Evolutionary conservation across 129 eudicot genomes (phyloP).

Genomic region (Tagetes erecta): DNA sequence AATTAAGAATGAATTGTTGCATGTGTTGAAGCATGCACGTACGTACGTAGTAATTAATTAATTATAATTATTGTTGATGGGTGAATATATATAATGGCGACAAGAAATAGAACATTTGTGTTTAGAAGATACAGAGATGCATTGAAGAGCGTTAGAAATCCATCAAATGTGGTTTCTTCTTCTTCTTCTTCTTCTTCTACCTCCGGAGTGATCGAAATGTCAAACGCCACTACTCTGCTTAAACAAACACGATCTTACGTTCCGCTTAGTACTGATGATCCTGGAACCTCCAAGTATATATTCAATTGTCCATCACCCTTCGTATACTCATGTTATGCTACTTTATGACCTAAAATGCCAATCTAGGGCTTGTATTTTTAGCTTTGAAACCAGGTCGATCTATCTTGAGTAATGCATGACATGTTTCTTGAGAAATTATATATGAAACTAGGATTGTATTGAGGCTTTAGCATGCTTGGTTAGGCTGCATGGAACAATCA

Average conservation of each 20-base stretch:
- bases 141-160: slow-evolving; percentile 65
- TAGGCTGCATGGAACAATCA: neutral
- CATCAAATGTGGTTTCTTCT: slow-evolving; percentile 39
- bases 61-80: too few species aligned
- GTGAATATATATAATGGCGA: slow-evolving; percentile 51
- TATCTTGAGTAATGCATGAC: neutral
- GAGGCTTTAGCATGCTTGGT: slow-evolving; percentile 3
- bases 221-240: slow-evolving; percentile 54
- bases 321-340: neutral
- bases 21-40: neutral
- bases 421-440: neutral
- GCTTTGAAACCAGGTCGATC: neutral
- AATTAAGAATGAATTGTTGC: neutral
- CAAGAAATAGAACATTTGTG: slow-evolving; percentile 70
- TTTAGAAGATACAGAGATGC: slow-evolving; percentile 77
- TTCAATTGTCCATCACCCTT: neutral
- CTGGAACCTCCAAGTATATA: slow-evolving; percentile 64
- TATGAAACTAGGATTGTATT: neutral
- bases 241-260: slow-evolving; percentile 63
- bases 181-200: slow-evolving; percentile 37
- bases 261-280: slow-evolving; percentile 85
- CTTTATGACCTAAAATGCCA: slow-evolving; percentile 6
- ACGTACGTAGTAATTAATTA: too few species aligned
- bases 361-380: neutral
- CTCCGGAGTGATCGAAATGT: slow-evolving; percentile 61